These are phyloP conservation scores for Pseudognaphalium luteoalbum DNA, from an alignment of 129 eudicot genomes.

Conservation along the genomic window DNA sequence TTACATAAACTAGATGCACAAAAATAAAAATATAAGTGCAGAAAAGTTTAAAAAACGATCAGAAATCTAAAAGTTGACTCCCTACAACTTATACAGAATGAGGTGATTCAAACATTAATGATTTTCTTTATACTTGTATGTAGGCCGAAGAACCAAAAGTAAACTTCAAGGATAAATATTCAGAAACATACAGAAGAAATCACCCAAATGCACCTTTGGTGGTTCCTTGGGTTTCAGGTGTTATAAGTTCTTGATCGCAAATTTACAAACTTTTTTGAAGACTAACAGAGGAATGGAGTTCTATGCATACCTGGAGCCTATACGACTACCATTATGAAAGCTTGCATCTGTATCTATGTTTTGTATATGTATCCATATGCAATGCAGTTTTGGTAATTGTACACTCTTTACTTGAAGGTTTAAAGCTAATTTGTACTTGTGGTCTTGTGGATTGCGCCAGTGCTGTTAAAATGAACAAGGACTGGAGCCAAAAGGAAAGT, in stretches of 20 bases:
- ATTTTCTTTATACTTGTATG: slow-evolving; percentile 23
- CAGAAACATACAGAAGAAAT: slow-evolving; percentile 70
- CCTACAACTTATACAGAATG: background rate
- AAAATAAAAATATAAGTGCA: background rate
- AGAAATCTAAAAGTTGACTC: background rate
- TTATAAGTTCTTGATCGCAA: slow-evolving; percentile 40
- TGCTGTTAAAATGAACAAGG: slow-evolving; percentile 17
- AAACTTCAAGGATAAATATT: slow-evolving; percentile 71
- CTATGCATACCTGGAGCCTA: background rate
- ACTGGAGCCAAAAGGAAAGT: slow-evolving; percentile 22
- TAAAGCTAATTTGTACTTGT: slow-evolving; percentile 25
- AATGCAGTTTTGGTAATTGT: slow-evolving; percentile 32
- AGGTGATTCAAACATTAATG: background rate
- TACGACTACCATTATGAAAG: slow-evolving; percentile 16
- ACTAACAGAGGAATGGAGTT: slow-evolving; percentile 1
- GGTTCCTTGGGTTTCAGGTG: slow-evolving; percentile 98
- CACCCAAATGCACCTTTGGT: slow-evolving; percentile 77
- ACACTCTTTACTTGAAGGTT: slow-evolving; percentile 13
- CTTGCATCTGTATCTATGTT: slow-evolving; percentile 17
- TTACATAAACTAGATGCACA: no score
- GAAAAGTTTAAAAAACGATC: background rate
- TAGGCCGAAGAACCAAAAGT: slow-evolving; percentile 80
- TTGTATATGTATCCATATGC: slow-evolving; percentile 20
- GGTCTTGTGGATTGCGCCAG: slow-evolving; percentile 16
- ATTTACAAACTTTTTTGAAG: slow-evolving; percentile 2